Evolutionary conservation across 2,329 filamentous ascomycete genomes (phyloP).

Genomic region (Polychaeton citri): DNA sequence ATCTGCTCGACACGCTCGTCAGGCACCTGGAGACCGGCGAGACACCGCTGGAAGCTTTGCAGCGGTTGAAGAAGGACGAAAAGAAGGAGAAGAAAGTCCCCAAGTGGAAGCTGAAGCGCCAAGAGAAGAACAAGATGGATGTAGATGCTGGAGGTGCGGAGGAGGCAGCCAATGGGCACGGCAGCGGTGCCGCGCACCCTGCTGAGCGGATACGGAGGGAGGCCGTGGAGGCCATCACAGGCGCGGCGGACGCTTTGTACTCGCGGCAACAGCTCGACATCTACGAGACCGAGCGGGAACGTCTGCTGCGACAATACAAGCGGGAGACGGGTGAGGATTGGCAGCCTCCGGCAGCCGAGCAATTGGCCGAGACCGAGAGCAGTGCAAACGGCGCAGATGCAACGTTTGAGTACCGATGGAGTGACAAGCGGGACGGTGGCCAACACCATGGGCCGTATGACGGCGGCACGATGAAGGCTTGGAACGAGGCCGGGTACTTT

Average conservation of each 20-base stretch:
- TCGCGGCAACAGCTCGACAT: conserved; percentile 76
- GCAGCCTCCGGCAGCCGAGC: conserved; percentile 32
- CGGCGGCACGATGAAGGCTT: conserved; percentile 70
- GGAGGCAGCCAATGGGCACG: conserved; percentile 15
- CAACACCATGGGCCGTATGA: conserved; percentile 80
- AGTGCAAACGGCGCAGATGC: conserved; percentile 2
- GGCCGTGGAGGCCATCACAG: conserved; percentile 71
- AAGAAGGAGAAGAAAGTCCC: conserved; percentile 41
- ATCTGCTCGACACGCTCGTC: conserved; percentile 63
- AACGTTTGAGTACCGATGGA: conserved; percentile 84
- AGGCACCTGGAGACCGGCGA: conserved; percentile 62
- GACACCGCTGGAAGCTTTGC: conserved; percentile 77
- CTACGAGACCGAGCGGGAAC: conserved; percentile 77
- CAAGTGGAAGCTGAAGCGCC: conserved; percentile 49
- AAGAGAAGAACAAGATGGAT: conserved; percentile 49
- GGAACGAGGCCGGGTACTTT: conserved; percentile 89
- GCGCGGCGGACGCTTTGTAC: conserved; percentile 76
- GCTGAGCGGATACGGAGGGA: conserved; percentile 57
- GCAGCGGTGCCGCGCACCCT: conserved; percentile 40
- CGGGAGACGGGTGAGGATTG: conserved; percentile 81
- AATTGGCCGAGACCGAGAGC: conserved; percentile 9
- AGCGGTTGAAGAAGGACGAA: conserved; percentile 45
- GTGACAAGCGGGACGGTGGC: conserved; percentile 68
- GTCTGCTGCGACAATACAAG: conserved; percentile 68
- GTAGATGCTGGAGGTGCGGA: conserved; percentile 36